Percentiles rank a stretch among this genome's conserved stretches.
Conservation (phyloP, 768 basidiomycete genomes). For the Exsudoporus frostii region DNA sequence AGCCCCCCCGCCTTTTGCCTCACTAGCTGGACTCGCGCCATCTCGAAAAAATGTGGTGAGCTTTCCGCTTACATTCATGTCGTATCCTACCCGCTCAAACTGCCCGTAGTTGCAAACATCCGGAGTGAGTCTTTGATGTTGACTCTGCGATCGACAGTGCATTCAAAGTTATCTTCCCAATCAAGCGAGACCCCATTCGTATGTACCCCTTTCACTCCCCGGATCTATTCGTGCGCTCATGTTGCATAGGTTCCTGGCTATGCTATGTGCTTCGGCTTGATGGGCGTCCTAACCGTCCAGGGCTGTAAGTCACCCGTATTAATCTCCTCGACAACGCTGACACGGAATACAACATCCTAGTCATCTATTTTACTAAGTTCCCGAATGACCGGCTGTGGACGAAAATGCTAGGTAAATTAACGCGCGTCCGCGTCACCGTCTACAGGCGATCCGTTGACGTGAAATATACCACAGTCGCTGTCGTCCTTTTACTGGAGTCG, state of each 20-base stretch:
- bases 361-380: constrained; percentile 11
- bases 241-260: background rate
- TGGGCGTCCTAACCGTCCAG: background rate
- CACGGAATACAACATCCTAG: background rate
- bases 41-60: background rate
- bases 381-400: constrained; percentile 7
- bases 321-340: background rate
- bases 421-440: background rate
- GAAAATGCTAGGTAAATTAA: background rate
- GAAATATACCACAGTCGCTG: background rate
- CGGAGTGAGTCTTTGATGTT: background rate
- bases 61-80: background rate
- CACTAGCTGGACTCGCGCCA: background rate
- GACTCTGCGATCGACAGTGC: background rate
- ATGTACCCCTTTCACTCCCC: background rate
- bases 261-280: background rate
- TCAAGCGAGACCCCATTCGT: constrained; percentile 9
- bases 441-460: background rate
- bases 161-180: background rate
- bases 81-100: background rate
- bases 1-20: background rate
- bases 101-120: background rate
- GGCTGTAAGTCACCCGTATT: background rate
- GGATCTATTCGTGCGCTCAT: background rate
- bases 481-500: constrained; percentile 2